Evolutionary conservation across 2,329 filamentous ascomycete species (phyloP), one percentile per base, ranked within the genome.

Genomic region (Colletotrichum truncatum): DNA sequence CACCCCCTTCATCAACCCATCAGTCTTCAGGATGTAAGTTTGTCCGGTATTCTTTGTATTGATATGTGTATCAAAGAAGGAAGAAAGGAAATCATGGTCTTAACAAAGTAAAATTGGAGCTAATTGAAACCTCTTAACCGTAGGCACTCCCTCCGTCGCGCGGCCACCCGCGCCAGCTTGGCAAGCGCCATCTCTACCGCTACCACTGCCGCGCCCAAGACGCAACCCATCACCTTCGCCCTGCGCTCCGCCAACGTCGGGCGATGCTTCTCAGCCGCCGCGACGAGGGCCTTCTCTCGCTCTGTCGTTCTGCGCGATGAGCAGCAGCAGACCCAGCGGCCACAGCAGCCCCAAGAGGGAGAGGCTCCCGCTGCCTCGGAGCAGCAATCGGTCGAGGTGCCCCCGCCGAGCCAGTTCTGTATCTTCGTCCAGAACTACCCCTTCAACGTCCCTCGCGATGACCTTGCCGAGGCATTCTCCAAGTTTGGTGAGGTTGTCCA

Each of bases 371-470:
- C n/a, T 18, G 12, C 26, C 25, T 34, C 39, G 4, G 23, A 28
- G n/a, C 3, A 25, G 38, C 18, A 18, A 8, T 26, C n/a, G 14
- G 16, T 2, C 8, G 6, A 25, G 12, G 12, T 11, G 36, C 14
- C 14, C 10, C 30, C 43, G 21, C 36, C 51, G 30, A 30, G 28
- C 51, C 25, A 57, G 16, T 28, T 62, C 36, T 36, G 34, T 16
- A 70, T 93, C 66, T 93, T 90, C 71, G 73, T 93, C 67, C 89
- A 89, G 65, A 93, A 93, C 76, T 78, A 93, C 46, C 89, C 88
- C 75, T 93, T 88, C 74, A 89, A 93, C 73, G 84, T 91, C 60
- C 88, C 84, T 6, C 83, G 86, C 6, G 82, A 86, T 28, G 85
- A 91, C 68, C 71, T 93, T 48, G 80, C 83, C 70, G 81, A 84